A percentile compares a stretch with the other conserved stretches of the same genome.
These are phyloP conservation scores for Panicum virgatum DNA, from an alignment of 202 grass and related monocot genomes.

Conservation along the genomic window DNA sequence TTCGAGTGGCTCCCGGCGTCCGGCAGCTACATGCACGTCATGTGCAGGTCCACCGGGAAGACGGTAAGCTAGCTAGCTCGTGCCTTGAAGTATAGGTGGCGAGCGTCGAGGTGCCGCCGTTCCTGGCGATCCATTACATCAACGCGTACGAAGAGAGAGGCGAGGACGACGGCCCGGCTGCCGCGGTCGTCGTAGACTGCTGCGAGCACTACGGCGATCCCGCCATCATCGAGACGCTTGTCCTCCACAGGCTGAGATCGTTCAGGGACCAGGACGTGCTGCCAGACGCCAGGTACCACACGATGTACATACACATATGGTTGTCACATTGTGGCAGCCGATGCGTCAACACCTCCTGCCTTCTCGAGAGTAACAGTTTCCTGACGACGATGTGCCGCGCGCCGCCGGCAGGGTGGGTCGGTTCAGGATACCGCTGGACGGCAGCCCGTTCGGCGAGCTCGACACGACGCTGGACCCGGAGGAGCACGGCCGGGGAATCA, in stretches of 20 bases:
- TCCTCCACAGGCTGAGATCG: slow-evolving; percentile 32
- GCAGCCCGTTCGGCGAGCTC: slow-evolving; percentile 71
- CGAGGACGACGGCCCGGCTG: slow-evolving; percentile 59
- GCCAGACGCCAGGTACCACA: slow-evolving; percentile 61
- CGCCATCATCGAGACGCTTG: slow-evolving; percentile 76
- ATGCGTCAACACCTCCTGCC: too few species aligned
- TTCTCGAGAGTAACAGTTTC: too few species aligned
- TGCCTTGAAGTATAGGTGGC: slow-evolving; percentile 40
- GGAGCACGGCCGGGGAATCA: slow-evolving; percentile 82
- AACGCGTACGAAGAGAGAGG: slow-evolving; percentile 91
- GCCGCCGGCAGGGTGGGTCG: slow-evolving; percentile 67
- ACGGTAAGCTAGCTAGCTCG: slow-evolving; percentile 38
- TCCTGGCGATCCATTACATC: slow-evolving; percentile 93
- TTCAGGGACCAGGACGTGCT: slow-evolving; percentile 55
- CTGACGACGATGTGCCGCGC: too few species aligned
- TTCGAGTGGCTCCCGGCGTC: slow-evolving; percentile 81
- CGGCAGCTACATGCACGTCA: slow-evolving; percentile 90
- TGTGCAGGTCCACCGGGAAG: slow-evolving; percentile 93
- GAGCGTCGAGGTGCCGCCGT: slow-evolving; percentile 93
- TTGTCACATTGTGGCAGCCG: background rate
- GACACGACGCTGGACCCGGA: slow-evolving; percentile 69
- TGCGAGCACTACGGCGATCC: slow-evolving; percentile 92
- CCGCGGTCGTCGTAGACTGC: slow-evolving; percentile 73
- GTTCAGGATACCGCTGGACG: slow-evolving; percentile 91
- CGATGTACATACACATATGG: background rate